These are phyloP conservation scores for Trichoderma sp. DNA, from an alignment of 2,329 filamentous ascomycete species.

Conservation along the genomic window DNA sequence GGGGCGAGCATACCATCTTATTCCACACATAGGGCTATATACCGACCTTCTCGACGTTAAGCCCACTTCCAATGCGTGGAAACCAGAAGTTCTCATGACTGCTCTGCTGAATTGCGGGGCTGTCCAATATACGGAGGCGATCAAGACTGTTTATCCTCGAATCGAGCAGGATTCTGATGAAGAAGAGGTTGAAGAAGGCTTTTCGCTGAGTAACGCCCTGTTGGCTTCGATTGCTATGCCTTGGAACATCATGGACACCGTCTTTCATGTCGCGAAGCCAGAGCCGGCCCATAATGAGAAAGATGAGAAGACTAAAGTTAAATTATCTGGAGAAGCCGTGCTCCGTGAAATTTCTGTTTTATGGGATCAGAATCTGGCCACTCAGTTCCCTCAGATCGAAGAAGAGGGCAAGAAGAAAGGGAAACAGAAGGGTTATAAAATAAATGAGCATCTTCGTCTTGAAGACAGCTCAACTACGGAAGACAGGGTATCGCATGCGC, in stretches of 20 bases:
- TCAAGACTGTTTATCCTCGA: not conserved
- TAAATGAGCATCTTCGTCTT: not conserved
- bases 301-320: not conserved
- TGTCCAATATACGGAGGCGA: not conserved
- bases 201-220: not conserved
- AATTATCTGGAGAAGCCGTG: not conserved
- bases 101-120: constrained; percentile 7
- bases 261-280: constrained; percentile 8
- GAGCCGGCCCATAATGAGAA: not conserved
- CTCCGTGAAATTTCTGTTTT: not conserved
- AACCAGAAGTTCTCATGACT: constrained; percentile 6
- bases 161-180: not conserved
- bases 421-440: not conserved
- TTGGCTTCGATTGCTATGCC: constrained; percentile 15
- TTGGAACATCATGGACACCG: constrained; percentile 12
- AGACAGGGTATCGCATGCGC: not conserved
- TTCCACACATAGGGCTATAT: constrained; percentile 12
- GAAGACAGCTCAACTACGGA: not conserved
- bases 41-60: not conserved
- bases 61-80: not conserved
- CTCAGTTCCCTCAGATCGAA: not conserved
- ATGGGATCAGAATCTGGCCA: constrained; percentile 5
- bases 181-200: not conserved
- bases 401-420: not conserved
- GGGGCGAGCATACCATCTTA: constrained; percentile 9